Percentiles rank a stretch among this genome's conserved stretches.
phyloP scores from a whole-genome alignment of 2,329 filamentous ascomycete species.

The Aspergillus ibericus region DNA sequence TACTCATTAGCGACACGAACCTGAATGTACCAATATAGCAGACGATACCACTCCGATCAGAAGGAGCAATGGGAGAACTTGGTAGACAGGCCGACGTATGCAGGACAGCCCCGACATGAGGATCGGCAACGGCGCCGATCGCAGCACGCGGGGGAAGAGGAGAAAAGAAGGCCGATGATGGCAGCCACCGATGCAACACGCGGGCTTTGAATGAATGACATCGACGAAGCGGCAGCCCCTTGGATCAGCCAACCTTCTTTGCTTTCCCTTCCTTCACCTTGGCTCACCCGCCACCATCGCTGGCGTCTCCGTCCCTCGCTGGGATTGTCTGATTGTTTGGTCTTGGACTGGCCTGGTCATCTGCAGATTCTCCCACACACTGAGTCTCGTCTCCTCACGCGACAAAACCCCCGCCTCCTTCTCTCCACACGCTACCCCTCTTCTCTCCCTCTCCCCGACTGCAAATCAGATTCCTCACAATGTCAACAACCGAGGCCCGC shows the following conservation, averaged over 20 bases:
- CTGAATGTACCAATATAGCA: slow-evolving; percentile 30
- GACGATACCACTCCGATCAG: neutral
- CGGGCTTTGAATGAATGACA: slow-evolving; percentile 2
- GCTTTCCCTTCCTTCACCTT: neutral
- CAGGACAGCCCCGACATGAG: neutral
- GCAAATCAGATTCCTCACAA: slow-evolving; percentile 1
- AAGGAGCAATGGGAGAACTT: too few species aligned
- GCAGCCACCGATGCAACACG: neutral
- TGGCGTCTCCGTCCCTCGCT: neutral
- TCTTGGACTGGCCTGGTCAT: neutral
- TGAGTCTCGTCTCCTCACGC: neutral
- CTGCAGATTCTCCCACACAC: neutral
- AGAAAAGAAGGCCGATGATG: too few species aligned
- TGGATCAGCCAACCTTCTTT: slow-evolving; percentile 6
- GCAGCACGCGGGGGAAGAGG: neutral
- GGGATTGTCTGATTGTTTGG: neutral
- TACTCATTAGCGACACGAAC: slow-evolving; percentile 28
- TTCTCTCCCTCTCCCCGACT: neutral
- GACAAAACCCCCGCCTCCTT: neutral
- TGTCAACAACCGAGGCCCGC: slow-evolving; percentile 31
- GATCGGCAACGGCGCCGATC: neutral
- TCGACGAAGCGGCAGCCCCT: slow-evolving; percentile 2
- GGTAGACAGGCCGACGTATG: too few species aligned
- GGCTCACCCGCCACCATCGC: neutral
- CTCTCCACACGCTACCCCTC: neutral